Percentiles rank a stretch among this genome's conserved stretches.
Conservation (phyloP, 2,329 filamentous ascomycete genomes). For the Ceratocystis huliohia region DNA sequence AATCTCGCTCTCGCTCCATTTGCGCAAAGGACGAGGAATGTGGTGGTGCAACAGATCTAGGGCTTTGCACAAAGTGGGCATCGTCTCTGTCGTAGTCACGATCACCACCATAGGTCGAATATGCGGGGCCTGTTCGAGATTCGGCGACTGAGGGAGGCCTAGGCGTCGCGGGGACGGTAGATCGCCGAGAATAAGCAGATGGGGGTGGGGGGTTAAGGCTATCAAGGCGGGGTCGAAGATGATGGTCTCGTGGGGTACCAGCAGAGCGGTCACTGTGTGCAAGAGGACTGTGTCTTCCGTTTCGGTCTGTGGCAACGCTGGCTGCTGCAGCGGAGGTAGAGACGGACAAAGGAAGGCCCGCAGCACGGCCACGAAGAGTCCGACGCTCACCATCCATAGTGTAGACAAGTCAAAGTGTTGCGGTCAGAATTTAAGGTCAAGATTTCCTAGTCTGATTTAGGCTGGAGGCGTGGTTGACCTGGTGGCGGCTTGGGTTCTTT, state of each 20-base stretch:
- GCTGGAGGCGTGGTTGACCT: background rate
- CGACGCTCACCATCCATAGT: slow-evolving; percentile 19
- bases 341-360: slow-evolving; percentile 8
- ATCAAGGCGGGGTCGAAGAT: slow-evolving; percentile 8
- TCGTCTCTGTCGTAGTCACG: slow-evolving; percentile 3
- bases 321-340: background rate
- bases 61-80: slow-evolving; percentile 6
- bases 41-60: background rate
- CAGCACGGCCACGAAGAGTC: slow-evolving; percentile 15
- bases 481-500: background rate
- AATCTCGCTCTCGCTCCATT: slow-evolving; percentile 11
- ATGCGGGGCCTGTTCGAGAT: slow-evolving; percentile 1
- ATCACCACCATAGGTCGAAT: slow-evolving; percentile 4
- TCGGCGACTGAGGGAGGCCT: slow-evolving; percentile 2
- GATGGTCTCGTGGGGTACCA: slow-evolving; percentile 5
- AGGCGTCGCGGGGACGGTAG: background rate
- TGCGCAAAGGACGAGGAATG: slow-evolving; percentile 4
- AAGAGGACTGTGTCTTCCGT: slow-evolving; percentile 10
- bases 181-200: slow-evolving; percentile 2
- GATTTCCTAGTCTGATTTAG: background rate
- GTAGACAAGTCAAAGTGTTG: background rate
- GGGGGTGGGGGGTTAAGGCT: background rate
- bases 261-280: background rate
- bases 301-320: background rate
- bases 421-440: background rate